phyloP scores from a whole-genome alignment of 73 alveolate genomes.

The Effrenium voratum region DNA sequence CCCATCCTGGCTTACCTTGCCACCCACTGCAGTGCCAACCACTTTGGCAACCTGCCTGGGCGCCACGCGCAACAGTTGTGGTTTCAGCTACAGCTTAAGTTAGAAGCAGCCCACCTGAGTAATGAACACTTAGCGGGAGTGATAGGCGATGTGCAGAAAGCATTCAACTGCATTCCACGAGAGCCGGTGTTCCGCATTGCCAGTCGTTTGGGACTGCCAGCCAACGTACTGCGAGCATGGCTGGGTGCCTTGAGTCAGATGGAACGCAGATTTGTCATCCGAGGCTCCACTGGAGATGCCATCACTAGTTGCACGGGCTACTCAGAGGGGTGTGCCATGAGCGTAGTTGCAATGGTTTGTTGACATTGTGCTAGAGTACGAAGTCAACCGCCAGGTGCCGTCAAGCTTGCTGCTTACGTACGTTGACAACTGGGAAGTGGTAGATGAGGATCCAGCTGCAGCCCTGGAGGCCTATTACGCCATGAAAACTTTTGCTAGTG shows the following conservation, averaged over 20 bases:
- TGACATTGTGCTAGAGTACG: not conserved
- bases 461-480: no score
- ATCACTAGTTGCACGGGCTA: not conserved
- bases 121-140: not conserved
- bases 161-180: not conserved
- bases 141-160: not conserved
- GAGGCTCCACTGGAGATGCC: not conserved
- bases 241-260: not conserved
- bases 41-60: not conserved
- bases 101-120: not conserved
- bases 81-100: not conserved
- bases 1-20: not conserved
- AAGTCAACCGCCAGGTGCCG: not conserved
- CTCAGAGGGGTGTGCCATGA: not conserved
- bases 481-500: not conserved
- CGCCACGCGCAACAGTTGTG: not conserved
- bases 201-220: not conserved
- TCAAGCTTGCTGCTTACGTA: not conserved
- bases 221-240: not conserved
- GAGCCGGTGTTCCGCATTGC: not conserved
- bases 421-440: slow-evolving; percentile 3
- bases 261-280: not conserved
- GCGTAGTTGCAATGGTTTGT: not conserved
- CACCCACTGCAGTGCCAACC: not conserved
- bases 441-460: not conserved